These are phyloP conservation scores for Xylaria digitata DNA, from an alignment of 2,329 filamentous ascomycete species.

Conservation along the genomic window DNA sequence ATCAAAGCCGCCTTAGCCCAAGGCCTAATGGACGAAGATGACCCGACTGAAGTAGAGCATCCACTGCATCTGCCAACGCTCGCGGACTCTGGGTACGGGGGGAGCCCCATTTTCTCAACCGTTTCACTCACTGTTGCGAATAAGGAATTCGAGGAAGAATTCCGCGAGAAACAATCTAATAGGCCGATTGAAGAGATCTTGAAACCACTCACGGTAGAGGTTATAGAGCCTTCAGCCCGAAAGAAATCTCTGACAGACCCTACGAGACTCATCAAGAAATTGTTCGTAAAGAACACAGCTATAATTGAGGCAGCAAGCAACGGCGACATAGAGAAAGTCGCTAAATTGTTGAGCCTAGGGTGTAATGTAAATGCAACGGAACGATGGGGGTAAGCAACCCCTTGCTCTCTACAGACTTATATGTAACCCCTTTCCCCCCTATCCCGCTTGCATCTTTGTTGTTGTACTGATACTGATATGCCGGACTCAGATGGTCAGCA, in stretches of 20 bases:
- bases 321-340: conserved; percentile 43
- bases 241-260: conserved; percentile 39
- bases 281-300: conserved; percentile 45
- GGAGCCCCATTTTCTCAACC: conserved; percentile 35
- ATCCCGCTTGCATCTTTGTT: background rate
- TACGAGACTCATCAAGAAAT: conserved; percentile 42
- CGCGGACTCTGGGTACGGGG: conserved; percentile 43
- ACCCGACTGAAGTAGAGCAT: conserved; percentile 28
- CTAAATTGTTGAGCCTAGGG: conserved; percentile 43
- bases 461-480: background rate
- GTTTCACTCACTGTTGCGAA: conserved; percentile 40
- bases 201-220: conserved; percentile 34
- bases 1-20: conserved; percentile 43
- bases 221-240: conserved; percentile 29
- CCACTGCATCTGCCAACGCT: background rate
- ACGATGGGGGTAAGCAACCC: conserved; percentile 44
- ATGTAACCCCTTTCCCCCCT: background rate
- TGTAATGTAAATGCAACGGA: conserved; percentile 48
- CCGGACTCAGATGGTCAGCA: conserved; percentile 40
- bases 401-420: background rate
- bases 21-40: conserved; percentile 44
- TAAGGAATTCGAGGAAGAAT: conserved; percentile 44
- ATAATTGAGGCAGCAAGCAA: conserved; percentile 48
- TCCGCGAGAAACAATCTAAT: conserved; percentile 39
- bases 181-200: conserved; percentile 36